Percentiles rank a stretch among this genome's conserved stretches.
Conservation (phyloP, 1,284 basidiomycete species). For the Cutaneotrichosporon dermatis region DNA sequence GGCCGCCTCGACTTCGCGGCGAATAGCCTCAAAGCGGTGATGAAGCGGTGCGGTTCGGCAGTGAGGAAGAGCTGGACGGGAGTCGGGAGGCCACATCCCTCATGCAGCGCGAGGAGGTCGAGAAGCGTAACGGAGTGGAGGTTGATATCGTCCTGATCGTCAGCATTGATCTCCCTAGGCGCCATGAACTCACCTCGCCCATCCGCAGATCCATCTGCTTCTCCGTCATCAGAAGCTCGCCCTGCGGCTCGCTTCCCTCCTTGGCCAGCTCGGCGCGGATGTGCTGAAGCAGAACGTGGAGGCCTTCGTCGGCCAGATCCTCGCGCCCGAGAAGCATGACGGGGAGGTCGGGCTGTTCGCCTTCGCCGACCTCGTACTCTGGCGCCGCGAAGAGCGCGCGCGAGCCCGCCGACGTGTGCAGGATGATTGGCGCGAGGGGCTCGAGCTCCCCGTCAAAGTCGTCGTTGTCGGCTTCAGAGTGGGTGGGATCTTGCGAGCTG, state of each 20-base stretch:
- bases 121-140: slow-evolving; percentile 37
- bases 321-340: slow-evolving; percentile 30
- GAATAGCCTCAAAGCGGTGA: slow-evolving; percentile 42
- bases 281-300: slow-evolving; percentile 27
- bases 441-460: slow-evolving; percentile 3
- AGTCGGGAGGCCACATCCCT: slow-evolving; percentile 35
- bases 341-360: not conserved
- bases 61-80: slow-evolving; percentile 38
- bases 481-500: no score
- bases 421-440: slow-evolving; percentile 17
- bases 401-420: slow-evolving; percentile 27
- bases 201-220: slow-evolving; percentile 56
- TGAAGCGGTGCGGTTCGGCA: slow-evolving; percentile 37
- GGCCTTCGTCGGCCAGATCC: slow-evolving; percentile 31
- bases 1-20: slow-evolving; percentile 52
- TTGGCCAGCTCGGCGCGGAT: slow-evolving; percentile 26
- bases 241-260: slow-evolving; percentile 20
- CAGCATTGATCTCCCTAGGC: not conserved
- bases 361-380: slow-evolving; percentile 14
- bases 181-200: slow-evolving; percentile 73
- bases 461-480: no score
- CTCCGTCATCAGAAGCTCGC: slow-evolving; percentile 36
- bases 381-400: slow-evolving; percentile 29
- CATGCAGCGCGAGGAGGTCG: slow-evolving; percentile 35
- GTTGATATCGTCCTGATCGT: slow-evolving; percentile 37